Evolutionary conservation across 148 eudicot genomes (phyloP).

Genomic region (Beta vulgaris): DNA sequence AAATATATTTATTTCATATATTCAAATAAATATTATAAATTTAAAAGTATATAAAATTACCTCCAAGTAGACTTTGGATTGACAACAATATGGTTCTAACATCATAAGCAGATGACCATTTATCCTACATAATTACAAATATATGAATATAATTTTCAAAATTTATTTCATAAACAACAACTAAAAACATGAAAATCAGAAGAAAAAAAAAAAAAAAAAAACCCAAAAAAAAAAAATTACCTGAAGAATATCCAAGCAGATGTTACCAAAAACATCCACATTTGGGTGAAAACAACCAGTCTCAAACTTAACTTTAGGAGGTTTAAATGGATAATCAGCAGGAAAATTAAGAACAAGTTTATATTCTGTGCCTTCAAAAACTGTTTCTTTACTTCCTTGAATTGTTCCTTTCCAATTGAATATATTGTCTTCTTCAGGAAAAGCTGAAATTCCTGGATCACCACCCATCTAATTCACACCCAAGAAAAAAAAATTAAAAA

Average conservation of each 20-base stretch:
- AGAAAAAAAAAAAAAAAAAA: too few relatives aligned
- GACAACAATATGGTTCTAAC: conserved; percentile 84
- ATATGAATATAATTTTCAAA: not conserved
- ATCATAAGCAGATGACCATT: conserved; percentile 98
- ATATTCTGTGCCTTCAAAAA: conserved; percentile 94
- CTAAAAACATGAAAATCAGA: too few relatives aligned
- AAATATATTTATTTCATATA: too few relatives aligned
- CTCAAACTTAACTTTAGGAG: conserved; percentile 92
- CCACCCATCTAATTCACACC: conserved; percentile 69
- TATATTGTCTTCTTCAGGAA: conserved; percentile 95
- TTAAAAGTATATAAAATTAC: conserved; percentile 29
- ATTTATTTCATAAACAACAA: not conserved
- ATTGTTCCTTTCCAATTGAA: conserved; percentile 96
- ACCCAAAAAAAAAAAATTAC: conserved; percentile 23
- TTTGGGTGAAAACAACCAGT: conserved; percentile 91
- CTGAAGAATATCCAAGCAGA: conserved; percentile 95
- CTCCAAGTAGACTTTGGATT: conserved; percentile 93
- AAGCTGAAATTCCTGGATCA: conserved; percentile 85
- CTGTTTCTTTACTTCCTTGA: conserved; percentile 89
- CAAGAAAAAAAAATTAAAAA: not conserved
- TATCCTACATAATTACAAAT: conserved; percentile 47
- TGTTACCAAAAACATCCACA: conserved; percentile 77
- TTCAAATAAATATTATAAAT: too few relatives aligned
- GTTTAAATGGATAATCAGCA: conserved; percentile 86
- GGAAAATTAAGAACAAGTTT: conserved; percentile 76